Evolutionary conservation across 257 asterid species (phyloP).

Genomic region (Nicotiana benthamiana): DNA sequence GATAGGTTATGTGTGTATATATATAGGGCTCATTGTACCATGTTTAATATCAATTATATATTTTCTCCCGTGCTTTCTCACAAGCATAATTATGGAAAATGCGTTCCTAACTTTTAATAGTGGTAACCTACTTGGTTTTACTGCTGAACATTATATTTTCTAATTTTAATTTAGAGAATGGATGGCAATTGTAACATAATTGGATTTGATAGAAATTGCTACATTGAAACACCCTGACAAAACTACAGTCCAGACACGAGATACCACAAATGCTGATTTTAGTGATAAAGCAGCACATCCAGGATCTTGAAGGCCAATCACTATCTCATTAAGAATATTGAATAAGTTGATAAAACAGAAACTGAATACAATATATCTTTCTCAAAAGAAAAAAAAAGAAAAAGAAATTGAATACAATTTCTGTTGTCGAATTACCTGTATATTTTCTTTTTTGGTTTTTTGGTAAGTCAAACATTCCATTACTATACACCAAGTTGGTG

Average conservation of each 20-base stretch:
- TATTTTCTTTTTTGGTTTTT: background rate
- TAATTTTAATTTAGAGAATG: background rate
- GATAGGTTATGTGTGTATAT: too few relatives aligned
- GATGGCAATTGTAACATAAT: background rate
- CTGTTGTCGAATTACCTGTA: background rate
- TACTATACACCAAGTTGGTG: background rate
- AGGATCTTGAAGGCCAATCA: background rate
- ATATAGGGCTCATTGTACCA: too few relatives aligned
- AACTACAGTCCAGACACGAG: background rate
- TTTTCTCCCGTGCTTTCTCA: too few relatives aligned
- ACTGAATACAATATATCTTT: too few relatives aligned
- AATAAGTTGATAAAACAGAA: background rate
- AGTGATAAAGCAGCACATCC: background rate
- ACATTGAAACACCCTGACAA: background rate
- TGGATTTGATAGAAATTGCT: background rate
- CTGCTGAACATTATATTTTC: background rate
- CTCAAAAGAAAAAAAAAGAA: too few relatives aligned
- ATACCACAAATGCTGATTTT: background rate
- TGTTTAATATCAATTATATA: too few relatives aligned
- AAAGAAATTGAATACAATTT: background rate
- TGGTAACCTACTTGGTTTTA: background rate
- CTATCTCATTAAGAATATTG: slow-evolving; percentile 1
- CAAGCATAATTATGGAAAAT: background rate
- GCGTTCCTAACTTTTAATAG: background rate
- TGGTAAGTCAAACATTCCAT: background rate